These are phyloP conservation scores for Epithele typhae DNA, from an alignment of 768 basidiomycete genomes.

Conservation along the genomic window DNA sequence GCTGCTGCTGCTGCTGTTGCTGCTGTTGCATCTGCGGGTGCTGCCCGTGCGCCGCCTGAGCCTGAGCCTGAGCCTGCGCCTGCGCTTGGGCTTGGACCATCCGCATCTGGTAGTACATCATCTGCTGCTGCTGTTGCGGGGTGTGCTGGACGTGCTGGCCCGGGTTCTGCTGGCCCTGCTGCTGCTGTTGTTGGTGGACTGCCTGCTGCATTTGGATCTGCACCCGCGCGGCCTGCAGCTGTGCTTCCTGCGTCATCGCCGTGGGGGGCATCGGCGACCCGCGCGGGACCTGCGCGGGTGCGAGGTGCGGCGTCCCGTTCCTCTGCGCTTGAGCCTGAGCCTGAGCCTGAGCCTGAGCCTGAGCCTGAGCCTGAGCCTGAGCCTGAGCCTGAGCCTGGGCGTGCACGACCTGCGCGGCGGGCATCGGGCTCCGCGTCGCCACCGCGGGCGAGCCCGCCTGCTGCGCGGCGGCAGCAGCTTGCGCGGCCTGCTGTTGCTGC, in stretches of 20 bases:
- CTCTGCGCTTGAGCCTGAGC: background rate
- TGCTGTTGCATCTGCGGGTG: conserved; percentile 10
- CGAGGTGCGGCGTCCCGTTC: background rate
- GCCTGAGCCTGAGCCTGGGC: background rate
- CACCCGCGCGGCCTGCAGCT: conserved; percentile 2
- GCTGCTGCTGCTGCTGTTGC: conserved; percentile 12
- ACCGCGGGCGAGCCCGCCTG: background rate
- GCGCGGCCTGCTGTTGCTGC: conserved; percentile 6
- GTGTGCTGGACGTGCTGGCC: conserved; percentile 5
- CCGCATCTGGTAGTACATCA: background rate
- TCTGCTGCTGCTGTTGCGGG: conserved; percentile 10
- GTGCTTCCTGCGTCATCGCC: no score
- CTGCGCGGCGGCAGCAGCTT: background rate
- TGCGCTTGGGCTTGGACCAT: conserved; percentile 5
- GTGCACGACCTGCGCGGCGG: background rate
- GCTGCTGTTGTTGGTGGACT: conserved; percentile 14
- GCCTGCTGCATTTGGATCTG: background rate
- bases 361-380: background rate
- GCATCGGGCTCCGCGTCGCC: background rate
- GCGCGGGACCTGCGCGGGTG: conserved; percentile 6
- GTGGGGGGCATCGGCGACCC: conserved; percentile 17
- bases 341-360: background rate
- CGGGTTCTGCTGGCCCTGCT: conserved; percentile 20
- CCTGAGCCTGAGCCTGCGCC: background rate
- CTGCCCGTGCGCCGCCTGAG: conserved; percentile 4